Percentiles rank a stretch among this genome's conserved stretches.
Evolutionary conservation across 495 filamentous ascomycete genomes (phyloP).

Genomic region (Aspergillus conjunctus): DNA sequence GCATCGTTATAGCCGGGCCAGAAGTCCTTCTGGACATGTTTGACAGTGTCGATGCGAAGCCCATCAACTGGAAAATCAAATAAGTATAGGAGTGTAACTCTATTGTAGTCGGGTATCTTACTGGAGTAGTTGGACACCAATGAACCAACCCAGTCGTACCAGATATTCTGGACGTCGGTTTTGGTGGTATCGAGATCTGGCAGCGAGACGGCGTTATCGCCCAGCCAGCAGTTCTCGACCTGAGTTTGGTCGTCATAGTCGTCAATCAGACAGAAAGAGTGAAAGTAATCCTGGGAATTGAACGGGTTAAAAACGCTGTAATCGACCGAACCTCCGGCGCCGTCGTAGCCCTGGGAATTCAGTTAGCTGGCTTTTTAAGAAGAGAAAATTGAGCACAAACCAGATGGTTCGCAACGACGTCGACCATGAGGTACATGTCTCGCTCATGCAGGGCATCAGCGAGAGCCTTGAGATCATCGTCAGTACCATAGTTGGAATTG

Average conservation of each 20-base stretch:
- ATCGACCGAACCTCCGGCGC: constrained; percentile 56
- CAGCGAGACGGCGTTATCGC: constrained; percentile 61
- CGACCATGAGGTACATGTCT: constrained; percentile 76
- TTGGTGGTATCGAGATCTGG: constrained; percentile 71
- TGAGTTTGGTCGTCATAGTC: constrained; percentile 61
- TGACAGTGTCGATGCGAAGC: constrained; percentile 74
- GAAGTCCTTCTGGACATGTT: constrained; percentile 71
- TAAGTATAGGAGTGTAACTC: neutral
- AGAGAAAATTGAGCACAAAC: constrained; percentile 26
- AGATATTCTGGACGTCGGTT: constrained; percentile 55
- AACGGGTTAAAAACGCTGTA: constrained; percentile 67
- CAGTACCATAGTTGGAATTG: constrained; percentile 67
- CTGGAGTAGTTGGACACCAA: constrained; percentile 58
- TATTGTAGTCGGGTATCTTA: constrained; percentile 14
- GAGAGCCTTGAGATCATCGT: constrained; percentile 64
- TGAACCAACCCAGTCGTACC: constrained; percentile 65
- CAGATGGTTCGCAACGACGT: constrained; percentile 80
- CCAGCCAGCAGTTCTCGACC: constrained; percentile 63
- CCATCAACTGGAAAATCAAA: constrained; percentile 59
- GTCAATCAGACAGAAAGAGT: constrained; percentile 62
- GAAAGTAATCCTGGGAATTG: constrained; percentile 64
- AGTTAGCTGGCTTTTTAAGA: neutral
- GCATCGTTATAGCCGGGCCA: constrained; percentile 64
- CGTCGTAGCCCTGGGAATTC: constrained; percentile 52
- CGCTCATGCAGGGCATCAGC: constrained; percentile 60